Evolutionary conservation across 306 rosid species (phyloP).

Genomic region (Pachyrhizus erosus): DNA sequence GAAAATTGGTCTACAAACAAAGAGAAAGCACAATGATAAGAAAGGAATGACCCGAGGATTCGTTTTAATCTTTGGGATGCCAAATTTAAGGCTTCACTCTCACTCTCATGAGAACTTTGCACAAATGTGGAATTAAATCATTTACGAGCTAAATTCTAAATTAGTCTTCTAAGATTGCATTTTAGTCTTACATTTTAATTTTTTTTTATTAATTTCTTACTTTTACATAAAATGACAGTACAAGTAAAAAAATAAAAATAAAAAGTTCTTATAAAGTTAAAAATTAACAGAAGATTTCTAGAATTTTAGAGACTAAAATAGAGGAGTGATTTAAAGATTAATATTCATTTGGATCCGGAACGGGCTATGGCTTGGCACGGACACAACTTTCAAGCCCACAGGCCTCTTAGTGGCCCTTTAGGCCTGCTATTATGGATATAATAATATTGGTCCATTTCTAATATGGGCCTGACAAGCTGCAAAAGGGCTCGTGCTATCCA

Average conservation of each 20-base stretch:
- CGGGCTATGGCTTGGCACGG: not conserved
- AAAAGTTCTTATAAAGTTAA: too few species aligned
- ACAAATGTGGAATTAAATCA: not conserved
- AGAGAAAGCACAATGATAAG: not conserved
- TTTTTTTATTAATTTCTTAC: not conserved
- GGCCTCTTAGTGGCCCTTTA: not conserved
- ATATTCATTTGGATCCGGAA: not conserved
- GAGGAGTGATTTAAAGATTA: not conserved
- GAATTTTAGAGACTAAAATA: not conserved
- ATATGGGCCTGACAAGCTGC: too few species aligned
- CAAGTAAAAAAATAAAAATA: too few species aligned
- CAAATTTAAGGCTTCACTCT: not conserved
- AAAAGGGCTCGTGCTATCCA: too few species aligned
- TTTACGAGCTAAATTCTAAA: not conserved
- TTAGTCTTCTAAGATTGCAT: not conserved
- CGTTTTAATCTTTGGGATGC: not conserved
- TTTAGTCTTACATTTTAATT: not conserved
- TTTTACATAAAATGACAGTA: not conserved
- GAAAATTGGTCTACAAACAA: not conserved
- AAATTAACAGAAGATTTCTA: not conserved
- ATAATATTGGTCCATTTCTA: too few species aligned
- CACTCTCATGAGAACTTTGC: too few species aligned
- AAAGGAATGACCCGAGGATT: not conserved
- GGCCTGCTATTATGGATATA: not conserved
- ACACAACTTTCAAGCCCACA: not conserved